Percentiles rank a stretch among this genome's conserved stretches.
phyloP scores from a whole-genome alignment of 345 rosid species.

The Bruguiera gymnorhiza region DNA sequence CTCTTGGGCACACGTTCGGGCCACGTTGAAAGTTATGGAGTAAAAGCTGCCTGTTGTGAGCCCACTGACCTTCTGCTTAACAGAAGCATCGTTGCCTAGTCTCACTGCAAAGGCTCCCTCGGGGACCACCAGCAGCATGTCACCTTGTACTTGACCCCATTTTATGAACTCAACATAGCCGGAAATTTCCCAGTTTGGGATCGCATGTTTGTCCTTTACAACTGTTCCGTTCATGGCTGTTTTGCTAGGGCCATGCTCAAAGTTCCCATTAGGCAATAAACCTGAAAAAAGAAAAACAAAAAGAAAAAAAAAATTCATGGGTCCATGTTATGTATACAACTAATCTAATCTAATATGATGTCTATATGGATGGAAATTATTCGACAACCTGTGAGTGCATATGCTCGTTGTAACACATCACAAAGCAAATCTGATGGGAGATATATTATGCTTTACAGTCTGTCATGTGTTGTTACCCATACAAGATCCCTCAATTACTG shows the following conservation, averaged over 20 bases:
- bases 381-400: no score
- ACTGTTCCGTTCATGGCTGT: slow-evolving; percentile 58
- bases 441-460: no score
- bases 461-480: no score
- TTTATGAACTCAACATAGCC: slow-evolving; percentile 84
- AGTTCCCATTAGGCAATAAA: slow-evolving; percentile 73
- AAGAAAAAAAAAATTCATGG: no score
- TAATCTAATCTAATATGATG: neutral
- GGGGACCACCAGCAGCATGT: slow-evolving; percentile 83
- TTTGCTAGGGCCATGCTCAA: slow-evolving; percentile 67
- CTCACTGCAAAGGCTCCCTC: slow-evolving; percentile 62
- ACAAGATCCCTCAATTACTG: no score
- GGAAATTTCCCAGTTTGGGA: slow-evolving; percentile 66
- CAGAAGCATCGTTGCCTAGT: slow-evolving; percentile 70
- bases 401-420: no score
- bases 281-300: slow-evolving; percentile 35
- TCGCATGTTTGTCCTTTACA: slow-evolving; percentile 40
- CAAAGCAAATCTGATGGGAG: no score
- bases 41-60: slow-evolving; percentile 43
- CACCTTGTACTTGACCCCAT: slow-evolving; percentile 84
- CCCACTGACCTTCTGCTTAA: slow-evolving; percentile 55
- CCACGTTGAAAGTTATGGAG: slow-evolving; percentile 66
- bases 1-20: slow-evolving; percentile 82
- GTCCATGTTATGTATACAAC: neutral
- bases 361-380: no score